Evolutionary conservation across 306 rosid genomes (phyloP).

Genomic region (Mimosa pudica): DNA sequence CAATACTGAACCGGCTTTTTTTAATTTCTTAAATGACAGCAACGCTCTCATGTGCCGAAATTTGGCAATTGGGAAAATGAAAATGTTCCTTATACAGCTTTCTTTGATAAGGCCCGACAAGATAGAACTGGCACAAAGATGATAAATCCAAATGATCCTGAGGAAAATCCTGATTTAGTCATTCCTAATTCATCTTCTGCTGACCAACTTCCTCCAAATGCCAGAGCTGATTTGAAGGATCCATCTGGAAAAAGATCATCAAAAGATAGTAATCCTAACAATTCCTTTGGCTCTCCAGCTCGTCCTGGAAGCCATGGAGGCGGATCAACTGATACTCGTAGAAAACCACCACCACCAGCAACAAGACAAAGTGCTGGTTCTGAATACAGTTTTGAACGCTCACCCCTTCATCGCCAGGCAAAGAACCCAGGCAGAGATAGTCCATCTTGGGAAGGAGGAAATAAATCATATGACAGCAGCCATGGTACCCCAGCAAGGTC

Average conservation of each 20-base stretch:
- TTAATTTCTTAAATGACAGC: slow-evolving; percentile 55
- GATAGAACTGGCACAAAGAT: slow-evolving; percentile 75
- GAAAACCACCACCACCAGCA: slow-evolving; percentile 45
- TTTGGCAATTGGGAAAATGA: slow-evolving; percentile 94
- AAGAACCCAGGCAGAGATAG: slow-evolving; percentile 62
- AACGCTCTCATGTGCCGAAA: slow-evolving; percentile 85
- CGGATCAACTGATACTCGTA: slow-evolving; percentile 56
- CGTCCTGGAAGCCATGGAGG: slow-evolving; percentile 51
- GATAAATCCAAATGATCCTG: slow-evolving; percentile 93
- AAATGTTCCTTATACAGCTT: slow-evolving; percentile 93
- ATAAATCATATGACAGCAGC: slow-evolving; percentile 58
- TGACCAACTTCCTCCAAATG: slow-evolving; percentile 49
- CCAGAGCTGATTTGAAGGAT: slow-evolving; percentile 43
- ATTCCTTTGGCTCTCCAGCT: slow-evolving; percentile 62
- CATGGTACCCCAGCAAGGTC: slow-evolving; percentile 87
- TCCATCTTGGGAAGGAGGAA: slow-evolving; percentile 75
- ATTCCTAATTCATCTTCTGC: slow-evolving; percentile 47
- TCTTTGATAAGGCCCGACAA: slow-evolving; percentile 89
- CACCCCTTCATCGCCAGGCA: slow-evolving; percentile 86
- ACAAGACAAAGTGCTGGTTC: slow-evolving; percentile 42
- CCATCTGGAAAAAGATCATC: slow-evolving; percentile 39
- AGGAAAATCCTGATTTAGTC: slow-evolving; percentile 57
- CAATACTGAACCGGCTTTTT: slow-evolving; percentile 38
- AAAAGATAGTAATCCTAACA: slow-evolving; percentile 56
- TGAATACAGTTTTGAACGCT: slow-evolving; percentile 75